These are phyloP conservation scores for Phyllosticta capitalensis DNA, from an alignment of 2,329 filamentous ascomycete species.

Conservation along the genomic window DNA sequence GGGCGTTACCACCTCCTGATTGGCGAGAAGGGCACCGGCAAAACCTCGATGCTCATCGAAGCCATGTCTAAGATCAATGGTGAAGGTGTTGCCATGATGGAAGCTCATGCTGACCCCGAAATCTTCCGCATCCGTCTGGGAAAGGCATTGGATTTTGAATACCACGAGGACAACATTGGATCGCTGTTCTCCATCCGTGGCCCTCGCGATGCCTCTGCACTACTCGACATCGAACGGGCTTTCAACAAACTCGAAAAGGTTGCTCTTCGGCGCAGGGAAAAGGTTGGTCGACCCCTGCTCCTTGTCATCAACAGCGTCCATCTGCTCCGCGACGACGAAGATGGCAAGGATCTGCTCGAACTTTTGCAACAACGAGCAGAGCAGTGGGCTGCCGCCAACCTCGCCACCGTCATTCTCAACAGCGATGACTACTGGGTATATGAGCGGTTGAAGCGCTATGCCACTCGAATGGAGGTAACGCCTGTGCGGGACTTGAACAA, in stretches of 20 bases:
- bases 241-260: slow-evolving; percentile 98
- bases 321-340: slow-evolving; percentile 80
- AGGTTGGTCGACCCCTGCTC: slow-evolving; percentile 61
- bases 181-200: slow-evolving; percentile 91
- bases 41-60: slow-evolving; percentile 92
- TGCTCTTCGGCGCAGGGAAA: slow-evolving; percentile 59
- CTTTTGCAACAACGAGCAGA: slow-evolving; percentile 92
- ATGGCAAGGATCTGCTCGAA: slow-evolving; percentile 87
- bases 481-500: slow-evolving; percentile 78
- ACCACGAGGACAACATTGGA: slow-evolving; percentile 95
- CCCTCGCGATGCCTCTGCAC: slow-evolving; percentile 79
- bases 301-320: slow-evolving; percentile 93
- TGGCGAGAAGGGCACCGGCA: slow-evolving; percentile 92
- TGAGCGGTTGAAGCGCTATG: slow-evolving; percentile 82
- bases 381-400: slow-evolving; percentile 85
- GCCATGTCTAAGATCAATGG: slow-evolving; percentile 90
- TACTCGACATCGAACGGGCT: slow-evolving; percentile 91
- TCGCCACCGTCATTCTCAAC: slow-evolving; percentile 91
- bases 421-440: slow-evolving; percentile 99
- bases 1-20: slow-evolving; percentile 90
- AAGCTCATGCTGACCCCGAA: slow-evolving; percentile 88
- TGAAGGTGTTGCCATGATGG: slow-evolving; percentile 86
- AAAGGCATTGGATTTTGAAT: slow-evolving; percentile 92
- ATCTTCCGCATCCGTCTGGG: slow-evolving; percentile 90
- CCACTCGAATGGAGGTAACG: slow-evolving; percentile 90